phyloP scores from a whole-genome alignment of 306 rosid species.

The Sicyos baderoa region DNA sequence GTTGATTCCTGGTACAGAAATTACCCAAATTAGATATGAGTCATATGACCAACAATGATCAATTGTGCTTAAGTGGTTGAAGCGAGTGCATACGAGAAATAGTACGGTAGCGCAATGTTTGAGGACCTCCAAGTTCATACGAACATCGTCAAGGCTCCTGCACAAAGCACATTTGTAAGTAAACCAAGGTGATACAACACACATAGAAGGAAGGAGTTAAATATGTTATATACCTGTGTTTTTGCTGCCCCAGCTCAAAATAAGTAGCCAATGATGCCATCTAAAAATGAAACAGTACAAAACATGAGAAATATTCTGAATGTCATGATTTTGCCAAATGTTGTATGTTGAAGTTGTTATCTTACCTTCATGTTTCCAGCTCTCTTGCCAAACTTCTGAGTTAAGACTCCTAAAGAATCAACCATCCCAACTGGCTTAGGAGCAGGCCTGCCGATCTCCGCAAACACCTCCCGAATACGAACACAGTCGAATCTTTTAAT shows the following conservation, averaged over 20 bases:
- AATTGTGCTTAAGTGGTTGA: conserved; percentile 1
- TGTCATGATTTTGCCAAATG: conserved; percentile 16
- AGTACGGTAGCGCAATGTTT: conserved; percentile 91
- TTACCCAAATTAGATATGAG: not conserved
- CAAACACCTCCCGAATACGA: conserved; percentile 74
- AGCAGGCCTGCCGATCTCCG: conserved; percentile 46
- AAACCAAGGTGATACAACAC: not conserved
- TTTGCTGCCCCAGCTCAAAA: conserved; percentile 83
- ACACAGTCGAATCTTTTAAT: conserved; percentile 74
- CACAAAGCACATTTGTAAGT: not conserved
- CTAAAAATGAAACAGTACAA: conserved; percentile 31
- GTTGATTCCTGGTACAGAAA: conserved; percentile 55
- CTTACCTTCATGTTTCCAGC: conserved; percentile 98
- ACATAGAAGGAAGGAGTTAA: not conserved
- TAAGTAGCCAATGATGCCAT: conserved; percentile 92
- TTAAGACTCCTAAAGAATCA: conserved; percentile 61
- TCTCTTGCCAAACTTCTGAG: conserved; percentile 72
- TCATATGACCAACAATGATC: not conserved
- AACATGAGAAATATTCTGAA: conserved; percentile 1
- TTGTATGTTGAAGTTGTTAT: conserved; percentile 19
- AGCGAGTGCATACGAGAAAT: conserved; percentile 49
- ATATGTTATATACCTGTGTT: conserved; percentile 51
- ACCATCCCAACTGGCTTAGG: conserved; percentile 61
- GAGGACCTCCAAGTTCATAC: conserved; percentile 96
- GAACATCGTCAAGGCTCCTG: conserved; percentile 95